Base-by-base conservation (phyloP, 2,329 filamentous ascomycete species). In the Aspergillus caelatus region DNA sequence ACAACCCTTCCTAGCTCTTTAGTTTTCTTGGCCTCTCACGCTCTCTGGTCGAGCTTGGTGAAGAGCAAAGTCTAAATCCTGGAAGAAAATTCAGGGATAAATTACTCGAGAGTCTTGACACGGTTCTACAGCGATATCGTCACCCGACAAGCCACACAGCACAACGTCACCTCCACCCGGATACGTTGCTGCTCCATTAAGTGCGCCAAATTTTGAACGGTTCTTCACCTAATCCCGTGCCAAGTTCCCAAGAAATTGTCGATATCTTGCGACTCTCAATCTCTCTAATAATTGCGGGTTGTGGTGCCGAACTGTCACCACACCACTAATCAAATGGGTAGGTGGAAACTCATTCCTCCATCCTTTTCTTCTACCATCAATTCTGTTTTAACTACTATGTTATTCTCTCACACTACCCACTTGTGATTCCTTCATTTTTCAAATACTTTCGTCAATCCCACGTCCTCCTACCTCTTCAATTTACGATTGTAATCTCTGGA, bases 311-410 rank as follows among this genome's bases (percentile, higher is more conserved):
- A 60, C 59, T 57, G 58, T 60, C 58, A 59, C 61, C 62, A 63
- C 60, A 65, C 36, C 57, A 61, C 63, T 39, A 45, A 52, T 62
- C 58, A 26, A 58, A 71, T 71, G 69, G 63, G 68, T 71, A 71
- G 54, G 69, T 71, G 57, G 46, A 55, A 61, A 46, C 43, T 32
- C 46, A 45, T 65, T 57, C 61, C 48, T 52, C 59, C 50, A 45
- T 41, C 43, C 19, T 48, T 48, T 26, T 52, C 14, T 30, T n/a
- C 26, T 50, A 21, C 14, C 46, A n/a, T 28, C 48, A 32, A 26
- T 9, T 48, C 56, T 46, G n/a, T 32, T 28, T 21, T 41, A 26
- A 26, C 55, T 58, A 56, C 55, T 32, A 46, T 36, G 58, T 46
- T 36, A 21, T 60, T 62, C 59, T 62, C 45, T 60, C 50, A 34